Conservation (phyloP, 192 early-diverging fungal genomes). For the Jimgerdemannia lactiflua region DNA sequence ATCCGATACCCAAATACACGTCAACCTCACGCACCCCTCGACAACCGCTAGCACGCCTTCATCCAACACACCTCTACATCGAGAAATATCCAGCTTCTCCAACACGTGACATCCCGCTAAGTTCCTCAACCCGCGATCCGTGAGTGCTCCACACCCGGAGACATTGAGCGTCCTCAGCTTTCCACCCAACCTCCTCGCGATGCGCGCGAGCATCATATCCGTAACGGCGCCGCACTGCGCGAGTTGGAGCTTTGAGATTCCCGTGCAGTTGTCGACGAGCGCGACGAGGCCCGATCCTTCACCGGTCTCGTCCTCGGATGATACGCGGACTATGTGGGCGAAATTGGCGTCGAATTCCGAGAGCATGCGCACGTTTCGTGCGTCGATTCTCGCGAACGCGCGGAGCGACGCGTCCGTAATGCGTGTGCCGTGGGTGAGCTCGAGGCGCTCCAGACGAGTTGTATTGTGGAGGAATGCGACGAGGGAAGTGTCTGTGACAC, state of each 20-base stretch:
- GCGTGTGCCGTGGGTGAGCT: not conserved
- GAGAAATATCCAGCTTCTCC: not conserved
- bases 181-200: not conserved
- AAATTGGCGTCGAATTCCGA: not conserved
- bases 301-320: not conserved
- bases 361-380: not conserved
- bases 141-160: not conserved
- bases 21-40: not conserved
- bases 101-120: not conserved
- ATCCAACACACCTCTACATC: not conserved
- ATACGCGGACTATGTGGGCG: not conserved
- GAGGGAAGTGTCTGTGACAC: slow-evolving; percentile 19
- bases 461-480: not conserved
- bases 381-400: not conserved
- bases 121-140: not conserved
- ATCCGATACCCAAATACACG: not conserved
- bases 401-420: not conserved
- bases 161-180: not conserved
- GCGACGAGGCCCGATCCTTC: not conserved
- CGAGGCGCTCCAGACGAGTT: not conserved
- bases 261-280: not conserved
- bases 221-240: not conserved
- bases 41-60: not conserved
- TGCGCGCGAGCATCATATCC: not conserved
- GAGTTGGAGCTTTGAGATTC: not conserved